Conservation (phyloP, 2,329 filamentous ascomycete species). For the Pseudodiploospora longispora region DNA sequence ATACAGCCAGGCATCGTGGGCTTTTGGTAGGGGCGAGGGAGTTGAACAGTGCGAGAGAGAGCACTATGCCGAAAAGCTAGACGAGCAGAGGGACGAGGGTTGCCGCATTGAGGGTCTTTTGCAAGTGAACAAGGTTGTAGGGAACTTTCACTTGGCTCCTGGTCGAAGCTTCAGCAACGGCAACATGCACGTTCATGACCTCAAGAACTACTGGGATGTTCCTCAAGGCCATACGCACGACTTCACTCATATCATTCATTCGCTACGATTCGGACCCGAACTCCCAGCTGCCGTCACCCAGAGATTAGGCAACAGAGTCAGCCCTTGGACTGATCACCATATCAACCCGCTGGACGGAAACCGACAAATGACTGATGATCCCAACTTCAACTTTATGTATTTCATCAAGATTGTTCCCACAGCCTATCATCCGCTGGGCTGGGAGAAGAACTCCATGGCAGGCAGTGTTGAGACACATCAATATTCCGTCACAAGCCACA, state of each 20-base stretch:
- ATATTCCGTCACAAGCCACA: slow-evolving; percentile 96
- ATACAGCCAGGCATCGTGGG: slow-evolving; percentile 84
- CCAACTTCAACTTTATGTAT: slow-evolving; percentile 96
- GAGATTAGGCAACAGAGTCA: slow-evolving; percentile 44
- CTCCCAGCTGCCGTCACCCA: slow-evolving; percentile 63
- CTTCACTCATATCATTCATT: slow-evolving; percentile 83
- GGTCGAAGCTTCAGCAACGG: slow-evolving; percentile 93
- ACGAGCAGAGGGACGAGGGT: slow-evolving; percentile 81
- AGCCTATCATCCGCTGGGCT: slow-evolving; percentile 85
- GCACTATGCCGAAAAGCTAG: slow-evolving; percentile 83
- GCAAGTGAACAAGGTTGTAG: slow-evolving; percentile 95
- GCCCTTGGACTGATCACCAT: slow-evolving; percentile 80
- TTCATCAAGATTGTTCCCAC: slow-evolving; percentile 98
- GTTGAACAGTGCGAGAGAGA: slow-evolving; percentile 95
- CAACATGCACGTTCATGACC: slow-evolving; percentile 95
- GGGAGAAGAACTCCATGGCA: slow-evolving; percentile 60
- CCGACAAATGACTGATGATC: slow-evolving; percentile 67
- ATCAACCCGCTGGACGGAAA: slow-evolving; percentile 82
- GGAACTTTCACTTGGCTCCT: slow-evolving; percentile 97
- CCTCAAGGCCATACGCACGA: slow-evolving; percentile 65
- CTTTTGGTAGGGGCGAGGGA: slow-evolving; percentile 82
- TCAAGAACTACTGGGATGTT: slow-evolving; percentile 87
- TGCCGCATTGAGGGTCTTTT: slow-evolving; percentile 89
- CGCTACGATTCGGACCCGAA: slow-evolving; percentile 86
- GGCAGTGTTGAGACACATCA: slow-evolving; percentile 96